phyloP scores from a whole-genome alignment of 257 asterid genomes.

The Solanum lignicaule region DNA sequence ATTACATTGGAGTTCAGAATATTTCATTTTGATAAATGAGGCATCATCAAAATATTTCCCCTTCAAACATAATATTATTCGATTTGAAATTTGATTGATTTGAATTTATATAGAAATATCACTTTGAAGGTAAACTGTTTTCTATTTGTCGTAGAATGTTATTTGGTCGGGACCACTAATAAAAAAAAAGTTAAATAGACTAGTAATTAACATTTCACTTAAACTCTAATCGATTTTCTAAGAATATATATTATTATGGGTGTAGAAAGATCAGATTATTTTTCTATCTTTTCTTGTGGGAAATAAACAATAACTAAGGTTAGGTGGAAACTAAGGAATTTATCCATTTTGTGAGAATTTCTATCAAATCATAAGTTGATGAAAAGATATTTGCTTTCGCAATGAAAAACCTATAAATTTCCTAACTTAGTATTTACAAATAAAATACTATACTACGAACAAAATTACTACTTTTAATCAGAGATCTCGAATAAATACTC shows the following conservation, averaged over 20 bases:
- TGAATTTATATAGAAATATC: neutral
- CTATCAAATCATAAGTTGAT: neutral
- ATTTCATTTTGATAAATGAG: neutral
- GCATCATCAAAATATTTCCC: neutral
- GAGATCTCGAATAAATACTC: rapidly evolving
- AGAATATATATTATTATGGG: too few species aligned
- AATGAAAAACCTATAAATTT: neutral
- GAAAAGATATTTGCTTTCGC: neutral
- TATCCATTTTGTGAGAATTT: neutral
- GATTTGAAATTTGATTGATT: neutral
- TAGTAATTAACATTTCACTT: neutral
- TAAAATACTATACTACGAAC: neutral
- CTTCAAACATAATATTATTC: neutral
- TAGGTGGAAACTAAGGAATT: too few species aligned
- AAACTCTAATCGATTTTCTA: too few species aligned
- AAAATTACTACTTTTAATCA: neutral
- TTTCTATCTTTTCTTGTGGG: too few species aligned
- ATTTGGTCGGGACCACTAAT: neutral
- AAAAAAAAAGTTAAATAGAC: neutral
- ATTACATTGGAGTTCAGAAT: neutral
- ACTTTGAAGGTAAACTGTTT: neutral
- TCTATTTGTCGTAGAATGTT: neutral
- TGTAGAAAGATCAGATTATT: too few species aligned
- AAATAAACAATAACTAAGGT: too few species aligned
- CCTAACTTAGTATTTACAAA: neutral